Evolutionary conservation across 2,329 filamentous ascomycete genomes (phyloP), one percentile per base, ranked within the genome.

Genomic region (Hypomyces perniciosus): DNA sequence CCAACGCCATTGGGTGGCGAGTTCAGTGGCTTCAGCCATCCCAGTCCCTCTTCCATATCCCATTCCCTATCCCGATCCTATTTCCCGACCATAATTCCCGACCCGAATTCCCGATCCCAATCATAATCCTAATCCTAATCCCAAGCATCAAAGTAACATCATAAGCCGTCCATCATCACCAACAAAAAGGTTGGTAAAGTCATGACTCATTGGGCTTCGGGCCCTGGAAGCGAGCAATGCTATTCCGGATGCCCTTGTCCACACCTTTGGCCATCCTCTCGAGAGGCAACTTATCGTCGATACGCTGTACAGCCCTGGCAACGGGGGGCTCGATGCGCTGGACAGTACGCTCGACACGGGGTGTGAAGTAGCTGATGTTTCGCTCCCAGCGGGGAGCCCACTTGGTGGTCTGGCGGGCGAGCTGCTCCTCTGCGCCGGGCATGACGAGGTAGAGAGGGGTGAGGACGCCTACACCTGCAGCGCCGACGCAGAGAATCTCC

Each of bases 381-480:
- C 72, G 70, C 65, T 82, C 78, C 79, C 79, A 83, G 50, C 77
- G 74, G 13, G 78, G 78, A 4, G 79, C 79, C 79, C 79, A 82
- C 59, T 76, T 74, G 52, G 71, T 68, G 4, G 79, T 82, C 64
- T 80, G 77, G 27, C 67, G 66, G 48, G 76, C 73, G 34, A 82
- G 62, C 40, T 73, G 72, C 63, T 81, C 76, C 56, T 80, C 74
- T 52, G 77, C 76, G 34, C 78, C 77, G 28, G 79, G 79, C 51
- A 79, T 70, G 60, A 80, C 70, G 59, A 81, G 71, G 68, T 80
- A 81, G 59, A 83, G 72, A 29, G 79, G 79, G 1, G 78, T 73
- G 50, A 83, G 72, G 57, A 72, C 76, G 43, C 67, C 72, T 53
- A 80, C 68, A 53, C 78, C 77, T 27, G 78, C 79, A 37, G 76